Evolutionary conservation across 495 filamentous ascomycete species (phyloP), one percentile per base, ranked within the genome.

Genomic region (Aspergillus olivimuriae): DNA sequence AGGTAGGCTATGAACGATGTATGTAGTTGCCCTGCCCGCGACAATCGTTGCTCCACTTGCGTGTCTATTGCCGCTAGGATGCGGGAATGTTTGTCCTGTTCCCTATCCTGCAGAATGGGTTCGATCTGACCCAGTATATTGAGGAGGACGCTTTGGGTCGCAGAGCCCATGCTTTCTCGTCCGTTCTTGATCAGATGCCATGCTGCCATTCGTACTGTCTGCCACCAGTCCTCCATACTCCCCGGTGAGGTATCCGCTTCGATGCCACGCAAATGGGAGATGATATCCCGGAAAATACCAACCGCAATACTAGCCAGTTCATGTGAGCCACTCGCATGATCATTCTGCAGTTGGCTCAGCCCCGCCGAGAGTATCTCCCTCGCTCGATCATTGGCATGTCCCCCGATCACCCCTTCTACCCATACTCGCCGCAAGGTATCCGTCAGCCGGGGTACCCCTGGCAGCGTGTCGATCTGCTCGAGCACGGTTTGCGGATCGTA

Each of bases 141-240:
- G 1, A 82, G 48, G 20, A 81, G 30, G 0, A 65, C 73, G 22
- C 68, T 73, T 38, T 74, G 57, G 15, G 79, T 83, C 1, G 78
- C 74, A 0, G 78, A 68, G 2, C 74, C 72, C 80, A 84, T 84
- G 50, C 76, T 82, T 43, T 77, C 73, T 12, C 79, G 72, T 0
- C 78, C 75, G 42, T 82, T 77, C 43, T 79, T 77, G 53, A 70
- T 76, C 1, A 85, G 48, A 56, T 84, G 80, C 80, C 80, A 86
- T 2, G 72, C 78, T 19, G 66, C 71, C 63, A 75, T 69, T 17
- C 78, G 67, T 11, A 81, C 48, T 4, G 63, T 65, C 2, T 50
- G 52, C 80, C 81, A 83, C 73, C 77, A 80, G 10, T 54, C 44
- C 1, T 31, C 20, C 24, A 5, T 28, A 5, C 24, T 11, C 24